Evolutionary conservation across 768 basidiomycete species (phyloP).

Genomic region (Naganishia friedmannii): DNA sequence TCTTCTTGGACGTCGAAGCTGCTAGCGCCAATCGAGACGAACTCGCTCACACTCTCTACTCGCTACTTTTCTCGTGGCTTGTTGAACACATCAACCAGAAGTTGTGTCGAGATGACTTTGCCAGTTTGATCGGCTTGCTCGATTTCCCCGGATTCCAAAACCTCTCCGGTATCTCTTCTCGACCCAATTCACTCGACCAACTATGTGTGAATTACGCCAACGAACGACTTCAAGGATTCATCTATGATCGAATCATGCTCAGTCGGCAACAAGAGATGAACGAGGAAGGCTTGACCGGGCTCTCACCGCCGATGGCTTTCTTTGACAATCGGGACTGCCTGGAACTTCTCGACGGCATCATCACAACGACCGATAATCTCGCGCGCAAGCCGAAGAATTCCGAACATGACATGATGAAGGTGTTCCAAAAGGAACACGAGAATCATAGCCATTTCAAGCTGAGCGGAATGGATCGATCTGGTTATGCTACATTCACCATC

Average conservation of each 20-base stretch:
- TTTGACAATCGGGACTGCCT: constrained; percentile 90
- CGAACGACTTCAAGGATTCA: constrained; percentile 81
- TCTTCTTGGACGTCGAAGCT: constrained; percentile 91
- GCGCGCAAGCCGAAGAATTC: constrained; percentile 84
- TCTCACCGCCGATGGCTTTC: constrained; percentile 65
- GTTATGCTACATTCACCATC: constrained; percentile 82
- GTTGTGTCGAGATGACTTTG: constrained; percentile 82
- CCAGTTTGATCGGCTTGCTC: constrained; percentile 85
- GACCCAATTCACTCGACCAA: constrained; percentile 89
- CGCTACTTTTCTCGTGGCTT: constrained; percentile 90
- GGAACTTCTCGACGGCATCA: constrained; percentile 80
- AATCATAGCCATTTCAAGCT: constrained; percentile 89
- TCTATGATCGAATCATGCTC: constrained; percentile 76
- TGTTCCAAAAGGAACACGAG: constrained; percentile 88
- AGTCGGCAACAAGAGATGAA: constrained; percentile 76
- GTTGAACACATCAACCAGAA: constrained; percentile 95
- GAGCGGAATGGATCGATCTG: constrained; percentile 69
- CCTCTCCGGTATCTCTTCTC: constrained; percentile 55
- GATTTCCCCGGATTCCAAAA: constrained; percentile 93
- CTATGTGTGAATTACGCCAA: constrained; percentile 96
- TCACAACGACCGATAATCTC: constrained; percentile 98
- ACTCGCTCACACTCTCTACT: constrained; percentile 87
- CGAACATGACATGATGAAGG: constrained; percentile 89
- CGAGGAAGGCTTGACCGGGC: constrained; percentile 70
- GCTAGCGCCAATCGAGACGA: constrained; percentile 91